phyloP scores from a whole-genome alignment of 1,284 basidiomycete species.

The Austroboletus olivaceoglutinosus region DNA sequence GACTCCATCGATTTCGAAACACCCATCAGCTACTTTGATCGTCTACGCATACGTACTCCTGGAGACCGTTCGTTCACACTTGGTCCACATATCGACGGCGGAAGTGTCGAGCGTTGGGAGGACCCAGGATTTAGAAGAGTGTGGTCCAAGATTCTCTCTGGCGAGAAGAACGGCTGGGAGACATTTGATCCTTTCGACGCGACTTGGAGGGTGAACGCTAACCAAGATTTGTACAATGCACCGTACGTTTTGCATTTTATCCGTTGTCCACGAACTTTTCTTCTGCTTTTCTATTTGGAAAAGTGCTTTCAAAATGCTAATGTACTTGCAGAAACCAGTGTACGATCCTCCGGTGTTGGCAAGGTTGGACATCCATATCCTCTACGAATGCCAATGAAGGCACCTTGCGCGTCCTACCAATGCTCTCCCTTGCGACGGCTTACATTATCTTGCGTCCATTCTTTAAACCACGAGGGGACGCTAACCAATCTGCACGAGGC shows the following conservation, averaged over 20 bases:
- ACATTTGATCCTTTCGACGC: slow-evolving; percentile 60
- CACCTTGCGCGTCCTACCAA: slow-evolving; percentile 59
- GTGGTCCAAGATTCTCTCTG: slow-evolving; percentile 53
- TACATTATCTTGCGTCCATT: slow-evolving; percentile 77
- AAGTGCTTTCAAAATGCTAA: neutral
- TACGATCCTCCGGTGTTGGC: slow-evolving; percentile 75
- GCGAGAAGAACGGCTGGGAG: slow-evolving; percentile 47
- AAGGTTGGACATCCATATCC: slow-evolving; percentile 73
- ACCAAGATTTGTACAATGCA: slow-evolving; percentile 54
- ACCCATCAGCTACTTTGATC: slow-evolving; percentile 74
- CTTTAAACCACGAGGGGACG: slow-evolving; percentile 45
- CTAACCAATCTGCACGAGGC: neutral
- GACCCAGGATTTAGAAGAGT: slow-evolving; percentile 60
- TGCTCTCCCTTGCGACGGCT: slow-evolving; percentile 55
- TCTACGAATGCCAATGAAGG: slow-evolving; percentile 64
- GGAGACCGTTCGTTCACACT: slow-evolving; percentile 63
- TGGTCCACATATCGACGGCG: slow-evolving; percentile 76
- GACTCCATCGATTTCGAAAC: slow-evolving; percentile 49
- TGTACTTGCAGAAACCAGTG: slow-evolving; percentile 53
- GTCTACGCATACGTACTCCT: slow-evolving; percentile 70
- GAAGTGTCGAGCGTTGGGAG: slow-evolving; percentile 78
- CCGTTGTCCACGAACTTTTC: neutral
- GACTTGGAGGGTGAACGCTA: slow-evolving; percentile 49
- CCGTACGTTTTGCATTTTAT: slow-evolving; percentile 36
- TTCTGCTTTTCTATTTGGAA: neutral